Percentiles rank a stretch among this genome's conserved stretches.
These are phyloP conservation scores for Penicillium alfredii DNA, from an alignment of 495 filamentous ascomycete species.

Conservation along the genomic window DNA sequence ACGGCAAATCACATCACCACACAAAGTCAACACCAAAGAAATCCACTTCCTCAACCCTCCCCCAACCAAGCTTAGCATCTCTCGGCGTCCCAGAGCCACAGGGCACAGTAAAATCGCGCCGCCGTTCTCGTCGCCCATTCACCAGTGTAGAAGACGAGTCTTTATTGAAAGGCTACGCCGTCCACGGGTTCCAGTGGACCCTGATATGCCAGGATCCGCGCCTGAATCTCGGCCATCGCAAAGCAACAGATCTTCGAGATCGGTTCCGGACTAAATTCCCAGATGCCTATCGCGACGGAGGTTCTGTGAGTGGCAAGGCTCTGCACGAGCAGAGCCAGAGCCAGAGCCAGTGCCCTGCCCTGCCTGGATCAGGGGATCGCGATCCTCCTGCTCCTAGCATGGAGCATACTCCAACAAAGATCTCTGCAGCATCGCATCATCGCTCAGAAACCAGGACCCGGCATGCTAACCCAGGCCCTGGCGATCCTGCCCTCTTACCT, in stretches of 20 bases:
- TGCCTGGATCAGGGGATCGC: conserved; percentile 8
- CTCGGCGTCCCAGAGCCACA: conserved; percentile 37
- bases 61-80: conserved; percentile 27
- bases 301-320: conserved; percentile 35
- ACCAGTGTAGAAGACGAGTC: conserved; percentile 70
- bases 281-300: conserved; percentile 57
- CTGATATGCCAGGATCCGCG: conserved; percentile 66
- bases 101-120: conserved; percentile 30
- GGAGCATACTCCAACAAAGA: conserved; percentile 14
- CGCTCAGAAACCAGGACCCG: conserved; percentile 6
- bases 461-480: conserved; percentile 12
- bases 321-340: conserved; percentile 8
- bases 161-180: conserved; percentile 66
- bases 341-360: not conserved
- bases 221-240: conserved; percentile 59
- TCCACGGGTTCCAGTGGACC: conserved; percentile 76
- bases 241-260: conserved; percentile 76
- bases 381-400: conserved; percentile 1
- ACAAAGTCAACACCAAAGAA: no score
- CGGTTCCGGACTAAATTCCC: conserved; percentile 76
- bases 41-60: conserved; percentile 26
- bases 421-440: conserved; percentile 1
- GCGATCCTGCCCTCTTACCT: conserved; percentile 30
- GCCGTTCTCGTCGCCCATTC: conserved; percentile 53
- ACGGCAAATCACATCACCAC: conserved; percentile 13